These are phyloP conservation scores for Pythium graminicola DNA, from an alignment of 352 stramenopile genomes.

Conservation along the genomic window DNA sequence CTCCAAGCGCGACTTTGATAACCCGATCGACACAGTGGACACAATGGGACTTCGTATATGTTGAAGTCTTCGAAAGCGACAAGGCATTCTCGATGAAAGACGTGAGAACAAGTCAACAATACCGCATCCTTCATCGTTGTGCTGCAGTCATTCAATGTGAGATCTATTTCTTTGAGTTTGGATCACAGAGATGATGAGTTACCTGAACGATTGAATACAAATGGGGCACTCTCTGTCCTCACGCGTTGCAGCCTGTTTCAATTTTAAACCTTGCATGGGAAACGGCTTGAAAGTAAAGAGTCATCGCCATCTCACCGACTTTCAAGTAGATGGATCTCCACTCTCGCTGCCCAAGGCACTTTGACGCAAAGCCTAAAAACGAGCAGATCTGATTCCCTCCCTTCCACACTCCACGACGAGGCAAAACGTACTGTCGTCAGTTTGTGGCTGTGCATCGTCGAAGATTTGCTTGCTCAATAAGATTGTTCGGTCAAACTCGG, in stretches of 20 bases:
- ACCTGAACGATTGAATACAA: slow-evolving; percentile 73
- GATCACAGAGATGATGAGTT: neutral
- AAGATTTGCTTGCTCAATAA: slow-evolving; percentile 64
- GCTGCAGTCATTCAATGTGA: slow-evolving; percentile 14
- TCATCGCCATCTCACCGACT: neutral
- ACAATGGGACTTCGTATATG: slow-evolving; percentile 76
- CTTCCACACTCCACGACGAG: neutral
- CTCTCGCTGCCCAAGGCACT: neutral
- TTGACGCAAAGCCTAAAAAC: neutral
- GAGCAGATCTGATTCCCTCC: neutral
- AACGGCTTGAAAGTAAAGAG: neutral
- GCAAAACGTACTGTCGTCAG: slow-evolving; percentile 24
- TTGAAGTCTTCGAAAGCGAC: slow-evolving; percentile 80
- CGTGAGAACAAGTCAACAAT: slow-evolving; percentile 74
- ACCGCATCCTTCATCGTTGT: slow-evolving; percentile 28
- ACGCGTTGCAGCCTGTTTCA: slow-evolving; percentile 31
- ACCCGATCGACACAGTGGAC: slow-evolving; percentile 58
- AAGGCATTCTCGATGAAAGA: slow-evolving; percentile 70
- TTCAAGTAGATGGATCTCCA: neutral
- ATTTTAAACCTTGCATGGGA: neutral
- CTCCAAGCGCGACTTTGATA: slow-evolving; percentile 22
- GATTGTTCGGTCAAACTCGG: slow-evolving; percentile 66
- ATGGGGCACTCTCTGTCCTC: slow-evolving; percentile 72
- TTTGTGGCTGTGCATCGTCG: slow-evolving; percentile 28
- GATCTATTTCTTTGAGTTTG: neutral